These are phyloP conservation scores for Helianthus tuberosus DNA, from an alignment of 129 eudicot genomes.

Conservation along the genomic window DNA sequence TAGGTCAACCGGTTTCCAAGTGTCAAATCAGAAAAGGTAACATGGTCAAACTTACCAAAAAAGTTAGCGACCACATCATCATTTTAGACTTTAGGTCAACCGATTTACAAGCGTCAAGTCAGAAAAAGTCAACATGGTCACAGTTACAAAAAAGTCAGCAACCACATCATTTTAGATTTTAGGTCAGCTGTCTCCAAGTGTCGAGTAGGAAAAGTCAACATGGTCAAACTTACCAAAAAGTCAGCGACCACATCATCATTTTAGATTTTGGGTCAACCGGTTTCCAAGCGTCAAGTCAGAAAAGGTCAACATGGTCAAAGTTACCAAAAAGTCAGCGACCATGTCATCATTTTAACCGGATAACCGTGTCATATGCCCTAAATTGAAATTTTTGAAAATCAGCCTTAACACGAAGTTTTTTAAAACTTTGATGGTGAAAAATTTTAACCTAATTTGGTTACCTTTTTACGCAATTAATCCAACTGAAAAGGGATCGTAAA, in stretches of 20 bases:
- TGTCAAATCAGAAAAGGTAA: not conserved
- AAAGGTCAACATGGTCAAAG: too few relatives aligned
- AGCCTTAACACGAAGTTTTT: not conserved
- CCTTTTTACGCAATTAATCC: not conserved
- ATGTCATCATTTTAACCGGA: not conserved
- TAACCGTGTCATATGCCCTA: not conserved
- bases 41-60: not conserved
- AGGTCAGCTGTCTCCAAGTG: too few relatives aligned
- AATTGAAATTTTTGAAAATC: not conserved
- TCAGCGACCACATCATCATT: too few relatives aligned
- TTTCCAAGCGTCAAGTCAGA: not conserved
- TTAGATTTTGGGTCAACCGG: too few relatives aligned
- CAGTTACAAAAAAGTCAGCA: not conserved
- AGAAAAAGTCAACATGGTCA: not conserved
- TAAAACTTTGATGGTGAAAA: not conserved
- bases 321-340: too few relatives aligned
- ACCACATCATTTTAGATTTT: too few relatives aligned
- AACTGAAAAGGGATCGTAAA: not conserved
- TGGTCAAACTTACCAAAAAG: not conserved
- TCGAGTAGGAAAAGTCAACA: not conserved
- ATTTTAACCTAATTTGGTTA: not conserved
- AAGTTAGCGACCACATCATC: not conserved
- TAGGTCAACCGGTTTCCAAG: not conserved
- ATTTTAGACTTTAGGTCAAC: not conserved
- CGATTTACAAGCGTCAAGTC: not conserved